Evolutionary conservation across 1,139 yeast species (phyloP).

Genomic region (Sugiyamaella novakii): DNA sequence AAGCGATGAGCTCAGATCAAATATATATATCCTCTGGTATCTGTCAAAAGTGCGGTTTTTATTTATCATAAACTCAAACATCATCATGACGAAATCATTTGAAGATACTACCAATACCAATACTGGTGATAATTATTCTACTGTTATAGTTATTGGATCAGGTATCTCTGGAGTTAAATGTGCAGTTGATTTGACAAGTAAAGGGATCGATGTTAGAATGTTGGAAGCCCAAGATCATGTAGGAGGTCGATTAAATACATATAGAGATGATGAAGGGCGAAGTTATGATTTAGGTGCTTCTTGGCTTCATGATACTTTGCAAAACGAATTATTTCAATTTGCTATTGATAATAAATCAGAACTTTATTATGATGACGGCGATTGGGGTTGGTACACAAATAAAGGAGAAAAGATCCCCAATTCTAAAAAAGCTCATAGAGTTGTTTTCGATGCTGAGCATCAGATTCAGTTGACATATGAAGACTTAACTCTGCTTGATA

Average conservation of each 20-base stretch:
- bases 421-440: slow-evolving; percentile 46
- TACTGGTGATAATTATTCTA: slow-evolving; percentile 8
- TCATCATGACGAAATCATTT: slow-evolving; percentile 16
- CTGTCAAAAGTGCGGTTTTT: no score
- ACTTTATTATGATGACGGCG: slow-evolving; percentile 54
- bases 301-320: slow-evolving; percentile 84
- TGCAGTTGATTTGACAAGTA: slow-evolving; percentile 57
- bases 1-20: no score
- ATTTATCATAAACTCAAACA: no score
- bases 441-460: slow-evolving; percentile 58
- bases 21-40: no score
- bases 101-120: slow-evolving; percentile 1
- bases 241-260: slow-evolving; percentile 50
- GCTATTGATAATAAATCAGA: slow-evolving; percentile 40
- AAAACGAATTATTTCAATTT: slow-evolving; percentile 57
- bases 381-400: slow-evolving; percentile 36
- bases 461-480: slow-evolving; percentile 59
- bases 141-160: slow-evolving; percentile 67
- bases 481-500: slow-evolving; percentile 52
- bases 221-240: slow-evolving; percentile 60
- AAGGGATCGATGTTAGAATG: slow-evolving; percentile 50
- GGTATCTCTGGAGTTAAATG: slow-evolving; percentile 84
- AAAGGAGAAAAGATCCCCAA: slow-evolving; percentile 41
- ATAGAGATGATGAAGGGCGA: slow-evolving; percentile 37
- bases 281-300: slow-evolving; percentile 63